Conservation (phyloP, 2,329 filamentous ascomycete species). For the Ceratocystiopsis minuta region DNA sequence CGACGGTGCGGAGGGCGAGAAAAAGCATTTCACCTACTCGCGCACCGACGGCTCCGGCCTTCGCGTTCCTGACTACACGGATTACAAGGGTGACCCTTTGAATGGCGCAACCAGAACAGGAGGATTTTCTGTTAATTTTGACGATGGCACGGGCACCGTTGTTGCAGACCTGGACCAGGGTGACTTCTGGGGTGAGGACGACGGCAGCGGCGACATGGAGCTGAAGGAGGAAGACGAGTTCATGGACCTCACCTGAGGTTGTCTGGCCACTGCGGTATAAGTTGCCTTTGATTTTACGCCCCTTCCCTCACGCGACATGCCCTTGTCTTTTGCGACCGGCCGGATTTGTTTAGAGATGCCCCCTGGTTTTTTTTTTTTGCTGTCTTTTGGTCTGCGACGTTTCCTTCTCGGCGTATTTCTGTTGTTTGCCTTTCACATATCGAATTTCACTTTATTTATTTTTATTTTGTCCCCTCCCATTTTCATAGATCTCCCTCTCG, state of each 20-base stretch:
- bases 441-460: no score
- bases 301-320: neutral
- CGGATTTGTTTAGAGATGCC: slow-evolving; percentile 2
- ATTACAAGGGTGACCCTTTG: slow-evolving; percentile 66
- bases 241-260: slow-evolving; percentile 7
- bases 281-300: slow-evolving; percentile 3
- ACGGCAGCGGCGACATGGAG: slow-evolving; percentile 46
- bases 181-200: slow-evolving; percentile 51
- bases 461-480: no score
- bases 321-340: neutral
- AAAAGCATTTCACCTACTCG: slow-evolving; percentile 52
- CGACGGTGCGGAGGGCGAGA: slow-evolving; percentile 22
- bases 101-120: slow-evolving; percentile 21
- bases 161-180: slow-evolving; percentile 31
- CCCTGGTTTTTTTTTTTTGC: neutral
- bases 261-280: neutral
- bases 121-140: slow-evolving; percentile 4
- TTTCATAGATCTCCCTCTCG: no score
- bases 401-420: no score
- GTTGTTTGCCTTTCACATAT: no score
- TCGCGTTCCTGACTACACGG: slow-evolving; percentile 83
- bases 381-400: neutral
- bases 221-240: slow-evolving; percentile 11
- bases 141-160: slow-evolving; percentile 19
- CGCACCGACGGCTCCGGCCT: slow-evolving; percentile 69